A percentile compares a stretch with the other conserved stretches of the same genome.
Evolutionary conservation across 2,329 filamentous ascomycete genomes (phyloP).

Genomic region (Acephala macrosclerotiorum): DNA sequence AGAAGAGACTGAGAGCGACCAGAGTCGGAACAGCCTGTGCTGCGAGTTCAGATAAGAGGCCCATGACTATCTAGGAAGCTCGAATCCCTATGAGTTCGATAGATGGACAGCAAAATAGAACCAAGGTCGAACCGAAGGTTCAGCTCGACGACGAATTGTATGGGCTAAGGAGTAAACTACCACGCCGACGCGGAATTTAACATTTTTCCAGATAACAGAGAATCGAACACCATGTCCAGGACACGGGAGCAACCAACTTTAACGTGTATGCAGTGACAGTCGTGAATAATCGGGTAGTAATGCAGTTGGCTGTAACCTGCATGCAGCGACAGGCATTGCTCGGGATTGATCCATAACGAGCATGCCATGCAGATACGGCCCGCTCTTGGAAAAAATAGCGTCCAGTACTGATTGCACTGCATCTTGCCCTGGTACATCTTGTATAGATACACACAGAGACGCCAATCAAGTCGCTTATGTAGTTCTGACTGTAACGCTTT

Average conservation of each 20-base stretch:
- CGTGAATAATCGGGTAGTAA: no score
- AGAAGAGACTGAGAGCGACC: conserved; percentile 1
- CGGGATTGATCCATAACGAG: neutral
- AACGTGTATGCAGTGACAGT: no score
- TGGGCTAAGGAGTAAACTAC: no score
- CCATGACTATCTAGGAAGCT: neutral
- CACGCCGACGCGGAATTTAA: no score
- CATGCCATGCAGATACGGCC: neutral
- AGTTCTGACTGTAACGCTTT: no score
- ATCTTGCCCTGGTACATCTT: no score
- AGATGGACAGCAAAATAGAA: neutral
- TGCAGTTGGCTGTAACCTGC: neutral
- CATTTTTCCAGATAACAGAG: no score
- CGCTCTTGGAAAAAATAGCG: neutral
- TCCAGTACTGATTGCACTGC: neutral
- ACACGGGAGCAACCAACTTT: no score
- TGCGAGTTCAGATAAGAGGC: neutral
- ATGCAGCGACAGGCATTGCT: neutral
- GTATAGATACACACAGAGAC: no score
- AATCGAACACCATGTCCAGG: no score
- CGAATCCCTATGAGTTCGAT: neutral
- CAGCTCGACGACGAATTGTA: no score
- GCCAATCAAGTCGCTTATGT: no score
- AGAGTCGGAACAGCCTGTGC: neutral
- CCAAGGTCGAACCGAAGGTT: neutral